Conservation (phyloP, 805 yeast genomes). For the Saturnispora kantuleensis region DNA sequence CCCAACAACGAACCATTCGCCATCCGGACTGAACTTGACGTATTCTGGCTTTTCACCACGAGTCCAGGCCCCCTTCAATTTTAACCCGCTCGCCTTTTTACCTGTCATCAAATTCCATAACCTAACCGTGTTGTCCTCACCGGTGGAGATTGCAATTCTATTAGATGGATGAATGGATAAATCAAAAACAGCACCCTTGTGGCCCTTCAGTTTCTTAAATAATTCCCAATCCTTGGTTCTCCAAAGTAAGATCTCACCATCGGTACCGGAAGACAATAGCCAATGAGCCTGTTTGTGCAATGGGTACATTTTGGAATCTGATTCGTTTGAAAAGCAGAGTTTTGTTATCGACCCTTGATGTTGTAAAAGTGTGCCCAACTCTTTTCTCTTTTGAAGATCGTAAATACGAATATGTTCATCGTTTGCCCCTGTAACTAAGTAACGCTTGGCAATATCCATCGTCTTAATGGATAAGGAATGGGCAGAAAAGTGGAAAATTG, state of each 20-base stretch:
- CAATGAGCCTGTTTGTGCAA: conserved; percentile 59
- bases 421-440: conserved; percentile 86
- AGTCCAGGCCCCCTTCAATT: conserved; percentile 59
- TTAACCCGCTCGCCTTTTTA: conserved; percentile 79
- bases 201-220: conserved; percentile 83
- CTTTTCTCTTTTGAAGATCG: conserved; percentile 88
- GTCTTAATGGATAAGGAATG: conserved; percentile 83
- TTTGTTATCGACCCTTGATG: conserved; percentile 83
- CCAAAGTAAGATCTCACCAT: conserved; percentile 87
- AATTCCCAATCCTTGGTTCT: conserved; percentile 95
- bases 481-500: conserved; percentile 93
- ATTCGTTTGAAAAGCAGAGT: conserved; percentile 56
- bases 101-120: conserved; percentile 97
- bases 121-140: conserved; percentile 72
- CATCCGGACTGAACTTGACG: conserved; percentile 36
- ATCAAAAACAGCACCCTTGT: conserved; percentile 73
- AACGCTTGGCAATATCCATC: conserved; percentile 72
- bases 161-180: conserved; percentile 86
- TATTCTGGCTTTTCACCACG: conserved; percentile 37
- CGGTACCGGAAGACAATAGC: conserved; percentile 86
- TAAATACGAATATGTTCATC: conserved; percentile 93
- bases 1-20: conserved; percentile 71
- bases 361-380: conserved; percentile 78
- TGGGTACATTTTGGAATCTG: conserved; percentile 10
- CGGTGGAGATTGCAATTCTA: conserved; percentile 80